Evolutionary conservation across 768 basidiomycete genomes (phyloP), one percentile per base, ranked within the genome.

Genomic region (Russula ochroleuca): DNA sequence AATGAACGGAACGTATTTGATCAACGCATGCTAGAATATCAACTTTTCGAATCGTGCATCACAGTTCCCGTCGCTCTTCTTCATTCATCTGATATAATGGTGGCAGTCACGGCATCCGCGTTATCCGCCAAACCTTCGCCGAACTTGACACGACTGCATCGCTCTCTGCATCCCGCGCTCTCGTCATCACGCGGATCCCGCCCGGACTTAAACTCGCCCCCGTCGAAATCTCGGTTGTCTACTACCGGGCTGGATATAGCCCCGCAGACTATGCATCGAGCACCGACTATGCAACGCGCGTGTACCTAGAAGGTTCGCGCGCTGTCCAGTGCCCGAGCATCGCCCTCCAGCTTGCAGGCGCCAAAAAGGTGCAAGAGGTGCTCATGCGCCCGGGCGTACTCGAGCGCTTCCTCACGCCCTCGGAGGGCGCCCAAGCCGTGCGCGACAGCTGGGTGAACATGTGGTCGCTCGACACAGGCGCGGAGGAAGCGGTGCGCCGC

Each of bases 271-370:
- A 89, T 75, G 83, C 86, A 0, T 81, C 85, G 0, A 71, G 82
- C 0, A 61, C 74, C 6, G 83, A 88, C 53, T 98, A 92, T 76
- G 71, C 74, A 9, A 89, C 86, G 1, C 90, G 96, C 9, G 81
- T 89, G 69, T 74, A 84, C 15, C 80, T 98, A 40, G 95, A 98
- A 72, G 80, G 85, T 43, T 90, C 89, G 7, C 78, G 75, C 57
- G 94, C 96, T 0, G 94, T 94, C 78, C 96, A 98, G 67, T 99
- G 96, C 71, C 96, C 96, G 0, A 85, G 85, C 1, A 84, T 98
- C 68, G 85, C 89, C 6, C 80, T 98, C 15, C 96, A 98, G 68
- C 84, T 98, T n/a, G 94, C 95, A 0, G 96, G 96, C 0, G 87
- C 88, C 3, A 99, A 99, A 80, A 97, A 97, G 72, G 85, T 99